Base-by-base conservation (phyloP, 176 grass and related monocot genomes). In the Rhynchospora pubera region DNA sequence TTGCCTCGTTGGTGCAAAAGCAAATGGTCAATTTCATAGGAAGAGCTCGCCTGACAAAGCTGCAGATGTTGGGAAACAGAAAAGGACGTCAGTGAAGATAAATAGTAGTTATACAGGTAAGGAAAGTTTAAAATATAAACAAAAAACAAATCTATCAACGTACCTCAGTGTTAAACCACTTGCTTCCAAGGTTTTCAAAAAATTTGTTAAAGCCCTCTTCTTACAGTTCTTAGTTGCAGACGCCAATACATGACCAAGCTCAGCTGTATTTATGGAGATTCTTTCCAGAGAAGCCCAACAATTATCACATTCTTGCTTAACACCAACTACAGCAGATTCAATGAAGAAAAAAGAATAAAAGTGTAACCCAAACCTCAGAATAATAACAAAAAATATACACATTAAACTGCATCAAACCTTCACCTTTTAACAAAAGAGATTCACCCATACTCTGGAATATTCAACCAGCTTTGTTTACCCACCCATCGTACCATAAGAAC, bases 151-250 rank as follows among this genome's bases (percentile, higher is more conserved):
- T 30, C 70, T 88, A 74, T 62, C 46, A 14, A 39, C 61, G 53
- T 91, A 97, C 95, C 92, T 86, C 87, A 69, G 85, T 60, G 77
- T 70, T 87, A 97, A 80, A 69, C 92, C 95, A 70, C 92, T 92
- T 81, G 89, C 88, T 87, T 94, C 92, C 10, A 97, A 90, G 80
- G 79, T 83, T 85, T 92, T 97, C 69, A 97, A 89, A 52, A 97
- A 86, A 91, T 78, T 87, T 18, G 88, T 84, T 55, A 97, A 66
- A 42, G 90, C 90, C 64, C 87, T 88, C 78, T 87, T 97, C 83
- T 97, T 97, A 84, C 88, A 88, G 72, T 92, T 97, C 87, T 94
- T 97, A 86, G 89, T 92, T 62, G 88, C 90, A 86, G 85, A 82
- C 60, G 89, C 94, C 66, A 93, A 85, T 77, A 86, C 85, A 86